Conservation (phyloP, 140 eudicot species). For the Stevia rebaudiana region DNA sequence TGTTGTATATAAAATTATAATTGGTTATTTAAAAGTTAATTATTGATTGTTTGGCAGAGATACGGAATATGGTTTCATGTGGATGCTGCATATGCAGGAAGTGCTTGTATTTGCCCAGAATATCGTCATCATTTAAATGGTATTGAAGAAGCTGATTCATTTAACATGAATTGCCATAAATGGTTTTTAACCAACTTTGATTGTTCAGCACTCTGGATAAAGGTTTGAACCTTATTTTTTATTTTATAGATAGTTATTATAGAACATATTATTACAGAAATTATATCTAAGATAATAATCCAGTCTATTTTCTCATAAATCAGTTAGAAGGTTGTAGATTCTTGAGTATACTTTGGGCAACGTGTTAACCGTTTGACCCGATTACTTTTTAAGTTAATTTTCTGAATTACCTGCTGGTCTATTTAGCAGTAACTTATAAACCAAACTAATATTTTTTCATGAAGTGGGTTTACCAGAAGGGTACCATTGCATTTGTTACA, state of each 20-base stretch:
- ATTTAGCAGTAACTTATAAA: neutral
- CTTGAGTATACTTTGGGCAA: neutral
- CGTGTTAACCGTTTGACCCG: neutral
- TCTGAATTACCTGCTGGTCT: neutral
- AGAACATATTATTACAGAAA: neutral
- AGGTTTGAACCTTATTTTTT: conserved; percentile 37
- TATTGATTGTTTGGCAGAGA: conserved; percentile 43
- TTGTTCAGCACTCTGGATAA: conserved; percentile 94
- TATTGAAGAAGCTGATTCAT: conserved; percentile 88
- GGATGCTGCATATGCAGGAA: conserved; percentile 99
- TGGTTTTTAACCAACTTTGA: conserved; percentile 95
- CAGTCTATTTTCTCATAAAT: neutral
- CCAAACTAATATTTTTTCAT: neutral
- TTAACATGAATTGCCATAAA: conserved; percentile 92
- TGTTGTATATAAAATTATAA: conserved; percentile 6
- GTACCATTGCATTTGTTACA: neutral
- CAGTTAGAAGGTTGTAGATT: neutral
- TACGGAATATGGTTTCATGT: conserved; percentile 83
- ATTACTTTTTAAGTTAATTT: neutral
- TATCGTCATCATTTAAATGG: conserved; percentile 78
- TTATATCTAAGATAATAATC: neutral
- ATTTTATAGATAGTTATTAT: neutral
- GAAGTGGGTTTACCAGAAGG: neutral
- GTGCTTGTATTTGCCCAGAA: conserved; percentile 94
- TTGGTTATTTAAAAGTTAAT: neutral